These are phyloP conservation scores for Corylus heterophylla DNA, from an alignment of 306 rosid genomes.

Conservation along the genomic window DNA sequence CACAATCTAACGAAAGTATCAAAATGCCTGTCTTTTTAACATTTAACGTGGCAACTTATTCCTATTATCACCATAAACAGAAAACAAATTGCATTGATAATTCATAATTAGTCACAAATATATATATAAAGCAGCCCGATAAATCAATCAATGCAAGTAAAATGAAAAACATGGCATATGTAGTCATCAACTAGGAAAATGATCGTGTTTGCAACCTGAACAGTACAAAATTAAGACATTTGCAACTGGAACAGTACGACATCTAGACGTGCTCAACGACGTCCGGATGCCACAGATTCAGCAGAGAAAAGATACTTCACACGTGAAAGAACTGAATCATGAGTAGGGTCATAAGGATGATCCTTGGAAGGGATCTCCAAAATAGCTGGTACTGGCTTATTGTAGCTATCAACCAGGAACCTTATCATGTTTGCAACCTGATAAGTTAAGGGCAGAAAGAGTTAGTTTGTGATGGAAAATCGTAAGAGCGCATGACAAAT, in stretches of 20 bases:
- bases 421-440: constrained; percentile 98
- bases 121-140: constrained; percentile 18
- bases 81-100: constrained; percentile 14
- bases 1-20: too few species aligned
- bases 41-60: not conserved
- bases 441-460: constrained; percentile 7
- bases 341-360: constrained; percentile 92
- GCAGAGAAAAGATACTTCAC: constrained; percentile 83
- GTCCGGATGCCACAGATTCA: constrained; percentile 86
- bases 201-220: constrained; percentile 2
- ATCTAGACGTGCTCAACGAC: constrained; percentile 44
- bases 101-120: constrained; percentile 3
- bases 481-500: not conserved
- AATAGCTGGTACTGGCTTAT: constrained; percentile 87
- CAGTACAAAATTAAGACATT: too few species aligned
- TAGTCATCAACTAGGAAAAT: not conserved
- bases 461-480: constrained; percentile 7
- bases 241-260: too few species aligned
- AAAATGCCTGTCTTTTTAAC: too few species aligned
- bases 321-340: constrained; percentile 89
- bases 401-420: constrained; percentile 88
- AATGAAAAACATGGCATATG: not conserved
- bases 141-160: constrained; percentile 9
- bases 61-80: not conserved
- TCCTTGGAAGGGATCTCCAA: constrained; percentile 95